phyloP scores from a whole-genome alignment of 1,284 basidiomycete species.

The Cutaneotrichosporon daszewskae region DNA sequence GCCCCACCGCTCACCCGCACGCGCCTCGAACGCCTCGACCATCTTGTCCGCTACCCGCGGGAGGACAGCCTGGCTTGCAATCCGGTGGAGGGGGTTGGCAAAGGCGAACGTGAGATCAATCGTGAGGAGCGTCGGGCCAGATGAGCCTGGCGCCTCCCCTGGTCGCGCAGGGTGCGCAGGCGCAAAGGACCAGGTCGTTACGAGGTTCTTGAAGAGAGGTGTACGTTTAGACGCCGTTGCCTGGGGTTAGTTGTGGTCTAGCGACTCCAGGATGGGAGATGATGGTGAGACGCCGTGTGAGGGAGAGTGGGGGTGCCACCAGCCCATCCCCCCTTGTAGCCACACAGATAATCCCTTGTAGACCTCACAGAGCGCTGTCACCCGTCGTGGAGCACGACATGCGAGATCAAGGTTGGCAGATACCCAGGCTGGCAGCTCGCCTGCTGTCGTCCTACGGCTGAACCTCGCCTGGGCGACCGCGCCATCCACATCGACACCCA shows the following conservation, averaged over 20 bases:
- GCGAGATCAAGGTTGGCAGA: too few relatives aligned
- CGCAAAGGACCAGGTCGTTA: conserved; percentile 57
- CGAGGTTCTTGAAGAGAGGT: conserved; percentile 76
- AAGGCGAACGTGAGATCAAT: conserved; percentile 82
- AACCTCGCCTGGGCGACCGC: too few relatives aligned
- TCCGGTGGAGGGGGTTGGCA: conserved; percentile 75
- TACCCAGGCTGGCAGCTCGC: too few relatives aligned
- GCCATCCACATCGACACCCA: conserved; percentile 44
- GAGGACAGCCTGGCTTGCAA: conserved; percentile 75
- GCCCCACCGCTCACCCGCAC: conserved; percentile 60
- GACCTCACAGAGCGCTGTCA: too few relatives aligned
- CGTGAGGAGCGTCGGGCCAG: conserved; percentile 62
- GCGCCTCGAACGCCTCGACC: conserved; percentile 84
- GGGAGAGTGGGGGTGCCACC: too few relatives aligned
- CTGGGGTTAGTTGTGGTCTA: conserved; percentile 45
- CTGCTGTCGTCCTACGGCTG: too few relatives aligned
- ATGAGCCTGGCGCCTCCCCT: background rate
- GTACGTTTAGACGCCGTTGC: conserved; percentile 69
- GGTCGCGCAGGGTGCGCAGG: conserved; percentile 5
- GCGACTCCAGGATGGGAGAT: too few relatives aligned
- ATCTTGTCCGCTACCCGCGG: conserved; percentile 79
- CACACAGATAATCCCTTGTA: too few relatives aligned
- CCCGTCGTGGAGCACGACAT: too few relatives aligned
- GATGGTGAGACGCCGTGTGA: too few relatives aligned
- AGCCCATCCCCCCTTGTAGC: too few relatives aligned